A percentile compares a stretch with the other conserved stretches of the same genome.
Conservation (phyloP, 495 filamentous ascomycete genomes). For the Pyrenula aspistea region DNA sequence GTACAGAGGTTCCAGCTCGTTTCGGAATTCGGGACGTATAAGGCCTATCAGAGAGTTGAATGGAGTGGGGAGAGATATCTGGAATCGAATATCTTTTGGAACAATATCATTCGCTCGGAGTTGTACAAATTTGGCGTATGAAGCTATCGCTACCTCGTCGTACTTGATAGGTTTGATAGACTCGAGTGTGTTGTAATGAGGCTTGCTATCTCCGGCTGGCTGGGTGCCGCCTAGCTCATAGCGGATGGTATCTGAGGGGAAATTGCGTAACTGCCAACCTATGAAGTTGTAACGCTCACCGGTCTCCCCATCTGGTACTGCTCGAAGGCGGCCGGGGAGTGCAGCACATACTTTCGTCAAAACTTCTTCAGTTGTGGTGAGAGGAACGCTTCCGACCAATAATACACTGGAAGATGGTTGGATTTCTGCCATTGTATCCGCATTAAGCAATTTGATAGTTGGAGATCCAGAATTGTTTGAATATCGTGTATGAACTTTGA, state of each 20-base stretch:
- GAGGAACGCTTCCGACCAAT: background rate
- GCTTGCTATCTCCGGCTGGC: background rate
- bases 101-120: constrained; percentile 17
- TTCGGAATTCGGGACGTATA: too few relatives aligned
- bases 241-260: constrained; percentile 5
- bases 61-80: constrained; percentile 23
- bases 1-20: constrained; percentile 31
- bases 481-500: too few relatives aligned
- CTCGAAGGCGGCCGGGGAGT: constrained; percentile 15
- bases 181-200: constrained; percentile 7
- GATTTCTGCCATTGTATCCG: too few relatives aligned
- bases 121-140: constrained; percentile 20
- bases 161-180: constrained; percentile 19
- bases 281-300: constrained; percentile 23
- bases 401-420: too few relatives aligned
- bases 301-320: constrained; percentile 28
- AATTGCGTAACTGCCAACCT: constrained; percentile 16
- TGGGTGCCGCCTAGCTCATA: constrained; percentile 1
- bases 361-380: background rate
- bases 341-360: constrained; percentile 3
- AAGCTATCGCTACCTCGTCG: constrained; percentile 22
- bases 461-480: too few relatives aligned
- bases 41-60: constrained; percentile 7
- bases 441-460: too few relatives aligned
- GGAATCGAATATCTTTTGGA: constrained; percentile 17